These are phyloP conservation scores for Dactylellina cionopaga DNA, from an alignment of 2,329 filamentous ascomycete genomes.

Conservation along the genomic window DNA sequence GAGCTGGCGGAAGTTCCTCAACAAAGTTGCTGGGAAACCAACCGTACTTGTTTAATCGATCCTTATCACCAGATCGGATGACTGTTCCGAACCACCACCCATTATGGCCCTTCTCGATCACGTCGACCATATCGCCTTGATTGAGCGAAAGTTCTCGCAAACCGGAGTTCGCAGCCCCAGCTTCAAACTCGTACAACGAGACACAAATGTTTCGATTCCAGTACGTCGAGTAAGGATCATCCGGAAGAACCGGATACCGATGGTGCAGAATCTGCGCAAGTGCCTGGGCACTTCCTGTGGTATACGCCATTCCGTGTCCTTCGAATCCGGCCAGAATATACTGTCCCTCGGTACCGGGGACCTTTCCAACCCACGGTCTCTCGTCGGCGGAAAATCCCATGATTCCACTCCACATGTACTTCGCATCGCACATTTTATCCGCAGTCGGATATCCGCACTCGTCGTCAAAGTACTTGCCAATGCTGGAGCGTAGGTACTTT, in stretches of 20 bases:
- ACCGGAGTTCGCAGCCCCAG: background rate
- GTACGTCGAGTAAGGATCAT: conserved; percentile 43
- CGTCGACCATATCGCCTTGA: conserved; percentile 28
- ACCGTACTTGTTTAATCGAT: conserved; percentile 40
- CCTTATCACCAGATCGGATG: conserved; percentile 28
- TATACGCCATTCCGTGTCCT: conserved; percentile 69
- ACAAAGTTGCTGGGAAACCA: conserved; percentile 52
- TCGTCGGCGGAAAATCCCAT: conserved; percentile 79
- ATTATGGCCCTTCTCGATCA: conserved; percentile 50
- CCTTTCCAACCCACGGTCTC: conserved; percentile 75
- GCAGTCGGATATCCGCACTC: conserved; percentile 54
- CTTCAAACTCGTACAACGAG: conserved; percentile 28
- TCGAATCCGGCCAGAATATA: conserved; percentile 75
- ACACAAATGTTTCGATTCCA: conserved; percentile 48
- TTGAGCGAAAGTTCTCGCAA: conserved; percentile 22
- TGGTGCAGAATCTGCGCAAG: conserved; percentile 53
- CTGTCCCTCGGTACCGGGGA: conserved; percentile 69
- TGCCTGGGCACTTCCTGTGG: conserved; percentile 55
- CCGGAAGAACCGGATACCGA: conserved; percentile 42
- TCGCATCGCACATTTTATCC: conserved; percentile 63
- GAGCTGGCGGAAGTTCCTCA: conserved; percentile 24
- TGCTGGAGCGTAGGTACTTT: conserved; percentile 67
- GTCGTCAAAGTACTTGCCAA: conserved; percentile 62
- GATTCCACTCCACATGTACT: conserved; percentile 76
- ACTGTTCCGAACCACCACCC: conserved; percentile 48